Conservation (phyloP, 2,329 filamentous ascomycete species). For the Alternaria gaisen region DNA sequence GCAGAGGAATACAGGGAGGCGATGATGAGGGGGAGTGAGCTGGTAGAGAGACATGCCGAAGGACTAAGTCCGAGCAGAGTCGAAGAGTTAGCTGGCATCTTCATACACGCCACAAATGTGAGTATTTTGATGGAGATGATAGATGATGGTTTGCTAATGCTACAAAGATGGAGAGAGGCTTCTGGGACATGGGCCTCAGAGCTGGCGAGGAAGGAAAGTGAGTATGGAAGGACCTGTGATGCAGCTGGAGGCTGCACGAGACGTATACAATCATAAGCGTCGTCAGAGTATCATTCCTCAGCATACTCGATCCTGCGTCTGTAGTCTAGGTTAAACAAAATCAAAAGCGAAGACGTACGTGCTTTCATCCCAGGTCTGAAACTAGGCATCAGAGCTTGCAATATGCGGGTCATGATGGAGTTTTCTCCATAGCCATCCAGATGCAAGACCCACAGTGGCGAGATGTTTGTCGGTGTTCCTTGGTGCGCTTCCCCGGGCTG, state of each 20-base stretch:
- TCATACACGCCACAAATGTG: constrained; percentile 86
- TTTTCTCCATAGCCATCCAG: neutral
- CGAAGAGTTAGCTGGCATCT: constrained; percentile 84
- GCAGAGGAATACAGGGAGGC: constrained; percentile 80
- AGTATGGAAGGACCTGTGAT: neutral
- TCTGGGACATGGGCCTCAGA: constrained; percentile 74
- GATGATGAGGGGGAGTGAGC: constrained; percentile 72
- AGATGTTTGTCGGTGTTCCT: constrained; percentile 11
- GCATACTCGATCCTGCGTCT: neutral
- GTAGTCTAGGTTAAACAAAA: neutral
- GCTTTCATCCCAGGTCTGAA: neutral
- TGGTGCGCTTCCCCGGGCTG: constrained; percentile 14
- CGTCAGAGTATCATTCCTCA: neutral
- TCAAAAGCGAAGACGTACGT: neutral
- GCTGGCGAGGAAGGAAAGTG: constrained; percentile 7
- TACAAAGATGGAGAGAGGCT: constrained; percentile 73
- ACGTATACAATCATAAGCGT: neutral
- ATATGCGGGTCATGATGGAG: constrained; percentile 1
- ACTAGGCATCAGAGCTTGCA: neutral
- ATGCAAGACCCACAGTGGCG: constrained; percentile 8
- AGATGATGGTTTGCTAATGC: constrained; percentile 19
- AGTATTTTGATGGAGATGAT: constrained; percentile 35
- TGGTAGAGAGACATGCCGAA: constrained; percentile 79
- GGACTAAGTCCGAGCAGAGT: constrained; percentile 77
- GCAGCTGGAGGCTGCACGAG: neutral